phyloP scores from a whole-genome alignment of 768 basidiomycete species.

The Pisolithus orientalis region DNA sequence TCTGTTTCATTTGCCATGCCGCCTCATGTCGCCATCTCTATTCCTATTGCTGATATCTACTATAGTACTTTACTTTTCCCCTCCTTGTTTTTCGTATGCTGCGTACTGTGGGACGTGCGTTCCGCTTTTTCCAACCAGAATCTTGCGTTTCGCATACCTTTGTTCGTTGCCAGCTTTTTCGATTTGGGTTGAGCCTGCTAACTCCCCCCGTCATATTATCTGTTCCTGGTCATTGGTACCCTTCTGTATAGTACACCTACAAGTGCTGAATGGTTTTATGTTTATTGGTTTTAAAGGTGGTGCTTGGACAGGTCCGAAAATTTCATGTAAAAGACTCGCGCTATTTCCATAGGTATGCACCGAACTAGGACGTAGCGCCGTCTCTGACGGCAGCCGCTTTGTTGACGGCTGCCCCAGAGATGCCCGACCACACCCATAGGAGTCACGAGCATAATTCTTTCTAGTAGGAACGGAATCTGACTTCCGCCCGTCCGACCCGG shows the following conservation, averaged over 20 bases:
- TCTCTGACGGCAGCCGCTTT: no score
- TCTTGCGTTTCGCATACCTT: slow-evolving; percentile 10
- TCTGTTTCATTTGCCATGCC: slow-evolving; percentile 9
- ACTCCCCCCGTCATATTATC: not conserved
- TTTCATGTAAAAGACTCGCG: no score
- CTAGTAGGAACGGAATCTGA: no score
- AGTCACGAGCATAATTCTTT: no score
- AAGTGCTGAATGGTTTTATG: slow-evolving; percentile 6
- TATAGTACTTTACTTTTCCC: slow-evolving; percentile 25
- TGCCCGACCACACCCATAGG: no score
- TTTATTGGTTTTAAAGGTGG: not conserved
- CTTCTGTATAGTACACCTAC: slow-evolving; percentile 8
- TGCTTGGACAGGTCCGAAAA: not conserved
- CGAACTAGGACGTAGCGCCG: no score
- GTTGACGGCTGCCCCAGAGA: no score
- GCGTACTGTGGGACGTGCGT: slow-evolving; percentile 2
- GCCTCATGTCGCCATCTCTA: slow-evolving; percentile 17
- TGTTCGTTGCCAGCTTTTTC: slow-evolving; percentile 1
- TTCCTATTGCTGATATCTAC: slow-evolving; percentile 27
- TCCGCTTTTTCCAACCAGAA: slow-evolving; percentile 9
- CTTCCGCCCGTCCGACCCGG: no score
- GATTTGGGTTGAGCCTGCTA: slow-evolving; percentile 3
- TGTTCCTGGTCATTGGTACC: slow-evolving; percentile 3
- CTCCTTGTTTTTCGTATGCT: slow-evolving; percentile 4
- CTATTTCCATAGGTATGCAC: no score